These are phyloP conservation scores for Lumnitzera littorea DNA, from an alignment of 345 rosid species.

Conservation along the genomic window DNA sequence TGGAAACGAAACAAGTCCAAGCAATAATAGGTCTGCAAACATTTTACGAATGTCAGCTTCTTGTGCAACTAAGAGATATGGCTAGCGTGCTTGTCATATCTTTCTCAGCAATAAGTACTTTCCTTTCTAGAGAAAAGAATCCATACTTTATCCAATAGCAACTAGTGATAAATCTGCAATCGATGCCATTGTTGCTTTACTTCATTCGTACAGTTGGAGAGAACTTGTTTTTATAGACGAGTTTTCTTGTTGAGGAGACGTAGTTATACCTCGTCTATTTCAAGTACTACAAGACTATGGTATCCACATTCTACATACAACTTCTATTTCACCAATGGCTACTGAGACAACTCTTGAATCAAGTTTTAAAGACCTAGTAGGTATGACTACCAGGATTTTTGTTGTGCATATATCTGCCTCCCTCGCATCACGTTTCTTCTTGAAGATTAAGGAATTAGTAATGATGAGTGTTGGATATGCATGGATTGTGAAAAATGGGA, in stretches of 20 bases:
- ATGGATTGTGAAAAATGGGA: conserved; percentile 13
- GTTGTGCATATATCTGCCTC: conserved; percentile 12
- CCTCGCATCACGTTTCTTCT: conserved; percentile 8
- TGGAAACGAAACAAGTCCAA: conserved; percentile 13
- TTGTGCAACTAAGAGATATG: conserved; percentile 10
- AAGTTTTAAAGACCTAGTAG: too few species aligned
- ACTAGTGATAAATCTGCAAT: conserved; percentile 14
- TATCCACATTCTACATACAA: conserved; percentile 1
- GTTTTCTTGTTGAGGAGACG: conserved; percentile 13
- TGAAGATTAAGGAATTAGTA: not conserved
- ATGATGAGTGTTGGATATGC: conserved; percentile 24
- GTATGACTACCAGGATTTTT: not conserved
- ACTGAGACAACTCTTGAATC: too few species aligned
- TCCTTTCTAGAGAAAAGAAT: conserved; percentile 2
- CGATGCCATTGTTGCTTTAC: conserved; percentile 11
- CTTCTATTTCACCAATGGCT: conserved; percentile 1
- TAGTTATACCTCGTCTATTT: conserved; percentile 8
- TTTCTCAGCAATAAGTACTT: conserved; percentile 17
- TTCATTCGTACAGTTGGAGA: conserved; percentile 20
- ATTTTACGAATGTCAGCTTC: conserved; percentile 10
- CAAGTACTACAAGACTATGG: conserved; percentile 5
- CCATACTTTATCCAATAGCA: conserved; percentile 13
- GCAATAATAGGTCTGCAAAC: conserved; percentile 22
- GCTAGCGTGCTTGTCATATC: conserved; percentile 15
- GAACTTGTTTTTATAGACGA: conserved; percentile 15